Evolutionary conservation across 805 yeast species (phyloP).

Genomic region (Sungouiozyma intestinalis): DNA sequence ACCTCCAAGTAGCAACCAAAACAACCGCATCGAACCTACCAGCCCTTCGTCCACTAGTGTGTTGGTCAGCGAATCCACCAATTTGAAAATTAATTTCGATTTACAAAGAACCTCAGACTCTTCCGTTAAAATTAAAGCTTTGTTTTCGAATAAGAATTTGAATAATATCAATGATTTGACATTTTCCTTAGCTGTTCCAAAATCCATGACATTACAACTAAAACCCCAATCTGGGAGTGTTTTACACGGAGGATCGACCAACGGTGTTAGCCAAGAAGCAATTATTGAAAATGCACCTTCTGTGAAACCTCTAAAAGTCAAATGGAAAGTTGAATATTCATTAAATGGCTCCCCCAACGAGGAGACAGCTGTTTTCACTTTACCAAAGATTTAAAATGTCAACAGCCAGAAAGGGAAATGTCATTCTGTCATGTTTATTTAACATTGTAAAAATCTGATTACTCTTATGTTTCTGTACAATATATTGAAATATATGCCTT

Average conservation of each 20-base stretch:
- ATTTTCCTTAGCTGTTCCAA: constrained; percentile 64
- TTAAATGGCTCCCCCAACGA: constrained; percentile 39
- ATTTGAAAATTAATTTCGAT: constrained; percentile 41
- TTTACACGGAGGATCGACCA: constrained; percentile 37
- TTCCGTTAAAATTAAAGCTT: constrained; percentile 35
- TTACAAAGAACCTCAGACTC: constrained; percentile 29
- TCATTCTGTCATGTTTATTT: too few relatives aligned
- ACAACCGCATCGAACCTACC: background rate
- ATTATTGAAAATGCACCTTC: constrained; percentile 30
- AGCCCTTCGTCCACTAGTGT: constrained; percentile 13
- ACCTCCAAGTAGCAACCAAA: constrained; percentile 1
- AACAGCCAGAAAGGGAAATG: background rate
- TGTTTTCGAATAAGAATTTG: constrained; percentile 41
- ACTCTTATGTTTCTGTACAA: too few relatives aligned
- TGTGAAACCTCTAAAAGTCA: constrained; percentile 44
- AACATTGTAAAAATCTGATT: too few relatives aligned
- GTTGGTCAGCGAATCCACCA: constrained; percentile 34
- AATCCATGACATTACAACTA: constrained; percentile 44
- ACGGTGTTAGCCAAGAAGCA: constrained; percentile 43
- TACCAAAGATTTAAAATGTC: constrained; percentile 22
- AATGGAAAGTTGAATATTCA: constrained; percentile 60
- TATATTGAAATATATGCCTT: background rate
- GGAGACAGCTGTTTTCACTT: constrained; percentile 46
- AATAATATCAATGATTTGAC: constrained; percentile 40
- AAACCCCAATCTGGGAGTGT: constrained; percentile 50